Base-by-base conservation (phyloP, 371 early-diverging fungal species). In the Mortierella sp. region DNA sequence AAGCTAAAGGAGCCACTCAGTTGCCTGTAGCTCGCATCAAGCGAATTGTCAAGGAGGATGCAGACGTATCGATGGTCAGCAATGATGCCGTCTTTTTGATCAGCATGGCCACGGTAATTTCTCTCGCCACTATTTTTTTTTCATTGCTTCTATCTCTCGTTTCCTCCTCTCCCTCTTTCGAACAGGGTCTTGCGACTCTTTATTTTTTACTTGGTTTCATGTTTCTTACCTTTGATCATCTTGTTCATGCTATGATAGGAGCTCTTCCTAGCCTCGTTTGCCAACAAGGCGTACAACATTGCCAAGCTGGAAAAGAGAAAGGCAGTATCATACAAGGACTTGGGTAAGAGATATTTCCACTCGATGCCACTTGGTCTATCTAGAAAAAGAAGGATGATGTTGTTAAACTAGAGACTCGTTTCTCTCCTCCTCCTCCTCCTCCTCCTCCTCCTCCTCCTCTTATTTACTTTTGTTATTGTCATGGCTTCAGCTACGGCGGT, bases 11-110 rank as follows among this genome's bases (percentile, higher is more conserved):
- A n/a, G 80, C 84, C 1, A 87, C 89, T 1, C 82, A 83, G 43
- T 74, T 94, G 30, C 94, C 94, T 2, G 74, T 87, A 16, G 91
- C 95, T n/a, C 86, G 95, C 64, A 89, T 95, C 61, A 90, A 92
- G 60, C 88, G 93, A 44, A 91, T 95, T 66, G 92, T 95, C 75
- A 93, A 92, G 67, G 93, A 92, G 72, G 95, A 95, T 79, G 91
- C 89, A 75, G 95, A 93, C 57, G 85, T 95, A 2, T 74, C 81
- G 6, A 81, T 88, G 47, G 87, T 91, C 75, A 89, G 89, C 64
- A 82, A 89, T 12, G 95, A 95, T 56, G 92, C 94, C 15, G 88
- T 92, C 9, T 94, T 91, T 59, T 83, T 94, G 62, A 90, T 95
- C 50, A 84, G 93, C 5, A 82, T 87, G 58, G 95, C 95, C 15